Evolutionary conservation across 2,329 filamentous ascomycete genomes (phyloP).

Genomic region (Talaromyces sp.): DNA sequence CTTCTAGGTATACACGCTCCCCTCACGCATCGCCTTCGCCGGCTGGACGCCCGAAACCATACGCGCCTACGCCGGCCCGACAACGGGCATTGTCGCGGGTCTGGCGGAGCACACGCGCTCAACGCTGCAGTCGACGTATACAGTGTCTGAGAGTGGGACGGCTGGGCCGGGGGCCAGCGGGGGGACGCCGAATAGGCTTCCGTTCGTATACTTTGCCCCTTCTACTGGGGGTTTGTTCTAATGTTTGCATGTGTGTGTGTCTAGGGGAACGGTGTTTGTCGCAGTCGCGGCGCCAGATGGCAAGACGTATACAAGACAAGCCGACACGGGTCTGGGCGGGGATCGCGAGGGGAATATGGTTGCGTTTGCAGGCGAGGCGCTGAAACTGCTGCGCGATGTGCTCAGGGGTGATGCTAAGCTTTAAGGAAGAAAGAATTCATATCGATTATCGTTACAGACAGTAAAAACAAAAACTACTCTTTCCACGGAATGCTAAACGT

Average conservation of each 20-base stretch:
- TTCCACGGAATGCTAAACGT: conserved; percentile 83
- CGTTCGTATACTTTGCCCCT: conserved; percentile 30
- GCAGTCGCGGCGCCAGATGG: conserved; percentile 54
- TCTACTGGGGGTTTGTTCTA: background rate
- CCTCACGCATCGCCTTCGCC: conserved; percentile 53
- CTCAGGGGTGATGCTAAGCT: conserved; percentile 34
- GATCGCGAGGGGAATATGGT: conserved; percentile 61
- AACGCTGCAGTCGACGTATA: conserved; percentile 54
- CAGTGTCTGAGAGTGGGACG: conserved; percentile 56
- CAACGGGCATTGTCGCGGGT: conserved; percentile 51
- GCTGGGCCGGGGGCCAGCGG: conserved; percentile 58
- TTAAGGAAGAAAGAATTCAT: background rate
- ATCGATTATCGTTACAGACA: background rate
- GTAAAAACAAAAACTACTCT: conserved; percentile 31
- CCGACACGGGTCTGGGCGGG: conserved; percentile 50
- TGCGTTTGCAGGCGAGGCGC: conserved; percentile 53
- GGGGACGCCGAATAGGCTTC: conserved; percentile 47
- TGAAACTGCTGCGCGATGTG: conserved; percentile 54
- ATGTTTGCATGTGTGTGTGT: background rate
- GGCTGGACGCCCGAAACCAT: conserved; percentile 55
- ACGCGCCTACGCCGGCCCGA: conserved; percentile 55
- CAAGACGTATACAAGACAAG: conserved; percentile 46
- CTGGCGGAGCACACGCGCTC: conserved; percentile 53
- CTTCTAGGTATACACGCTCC: conserved; percentile 50
- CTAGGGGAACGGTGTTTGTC: conserved; percentile 24